Conservation (phyloP, 2,329 filamentous ascomycete genomes). For the Colletotrichum orchidophilum region DNA sequence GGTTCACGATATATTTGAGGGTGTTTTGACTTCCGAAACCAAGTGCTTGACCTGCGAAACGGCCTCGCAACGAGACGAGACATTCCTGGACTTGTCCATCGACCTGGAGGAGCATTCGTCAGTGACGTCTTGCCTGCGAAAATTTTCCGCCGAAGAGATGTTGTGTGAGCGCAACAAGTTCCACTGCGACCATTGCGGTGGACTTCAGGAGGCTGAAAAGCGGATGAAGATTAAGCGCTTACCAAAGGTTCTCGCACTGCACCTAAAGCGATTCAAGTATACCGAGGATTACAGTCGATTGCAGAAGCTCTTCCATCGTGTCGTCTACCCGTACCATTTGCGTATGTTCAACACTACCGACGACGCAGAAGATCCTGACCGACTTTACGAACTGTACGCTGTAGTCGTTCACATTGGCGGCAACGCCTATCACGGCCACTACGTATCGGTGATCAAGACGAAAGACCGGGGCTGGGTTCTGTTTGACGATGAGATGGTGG, state of each 20-base stretch:
- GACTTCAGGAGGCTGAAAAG: slow-evolving; percentile 96
- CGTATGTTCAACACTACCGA: slow-evolving; percentile 98
- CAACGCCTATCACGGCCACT: slow-evolving; percentile 96
- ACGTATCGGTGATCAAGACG: slow-evolving; percentile 97
- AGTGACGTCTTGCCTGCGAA: slow-evolving; percentile 91
- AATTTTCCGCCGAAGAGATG: slow-evolving; percentile 99
- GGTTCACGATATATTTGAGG: slow-evolving; percentile 98
- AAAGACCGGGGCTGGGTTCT: slow-evolving; percentile 94
- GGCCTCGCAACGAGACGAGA: slow-evolving; percentile 92
- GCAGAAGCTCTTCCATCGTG: slow-evolving; percentile 95
- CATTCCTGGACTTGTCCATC: slow-evolving; percentile 94
- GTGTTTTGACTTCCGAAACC: slow-evolving; percentile 93
- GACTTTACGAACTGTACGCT: slow-evolving; percentile 94
- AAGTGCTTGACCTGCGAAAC: slow-evolving; percentile 97
- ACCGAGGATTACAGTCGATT: slow-evolving; percentile 93
- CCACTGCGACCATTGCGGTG: slow-evolving; percentile 96
- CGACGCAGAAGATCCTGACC: slow-evolving; percentile 91
- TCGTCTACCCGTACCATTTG: slow-evolving; percentile 96
- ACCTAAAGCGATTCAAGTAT: slow-evolving; percentile 98
- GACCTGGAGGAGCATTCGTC: slow-evolving; percentile 96
- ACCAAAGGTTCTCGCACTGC: slow-evolving; percentile 89
- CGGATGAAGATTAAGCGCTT: slow-evolving; percentile 98
- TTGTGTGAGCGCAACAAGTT: slow-evolving; percentile 98
- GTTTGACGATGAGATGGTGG: slow-evolving; percentile 98
- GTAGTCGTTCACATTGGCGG: slow-evolving; percentile 98